Percentiles rank a stretch among this genome's conserved stretches.
phyloP scores from a whole-genome alignment of 2,329 filamentous ascomycete genomes.

The Trichoderma aggressivum region DNA sequence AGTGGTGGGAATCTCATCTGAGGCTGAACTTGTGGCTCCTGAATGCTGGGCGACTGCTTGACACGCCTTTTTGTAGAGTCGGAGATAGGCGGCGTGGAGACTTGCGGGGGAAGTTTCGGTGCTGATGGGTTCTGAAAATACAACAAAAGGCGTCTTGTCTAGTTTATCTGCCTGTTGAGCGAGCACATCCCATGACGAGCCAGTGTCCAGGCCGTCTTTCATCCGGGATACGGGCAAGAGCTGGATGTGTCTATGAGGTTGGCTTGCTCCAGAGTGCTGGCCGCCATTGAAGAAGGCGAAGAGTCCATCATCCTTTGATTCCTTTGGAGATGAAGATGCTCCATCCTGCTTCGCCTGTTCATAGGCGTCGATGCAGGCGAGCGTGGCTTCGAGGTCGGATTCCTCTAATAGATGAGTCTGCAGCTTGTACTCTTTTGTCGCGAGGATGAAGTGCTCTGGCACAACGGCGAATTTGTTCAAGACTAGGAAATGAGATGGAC shows the following conservation, averaged over 20 bases:
- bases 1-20: constrained; percentile 27
- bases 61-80: constrained; percentile 46
- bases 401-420: constrained; percentile 62
- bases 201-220: constrained; percentile 47
- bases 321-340: background rate
- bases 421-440: constrained; percentile 59
- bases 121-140: constrained; percentile 41
- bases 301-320: constrained; percentile 36
- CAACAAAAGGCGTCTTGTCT: constrained; percentile 38
- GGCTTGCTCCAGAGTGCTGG: constrained; percentile 64
- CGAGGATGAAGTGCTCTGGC: constrained; percentile 67
- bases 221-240: constrained; percentile 65
- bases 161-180: constrained; percentile 33
- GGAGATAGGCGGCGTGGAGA: constrained; percentile 43
- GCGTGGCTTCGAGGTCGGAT: constrained; percentile 58
- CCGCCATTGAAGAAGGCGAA: constrained; percentile 72
- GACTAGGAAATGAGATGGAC: constrained; percentile 59
- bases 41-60: constrained; percentile 33
- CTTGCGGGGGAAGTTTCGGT: constrained; percentile 34
- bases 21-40: background rate
- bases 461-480: constrained; percentile 75
- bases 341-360: constrained; percentile 19
- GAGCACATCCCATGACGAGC: constrained; percentile 46
- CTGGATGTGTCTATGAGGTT: constrained; percentile 70
- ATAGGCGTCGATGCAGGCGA: constrained; percentile 60